phyloP scores from a whole-genome alignment of 805 yeast genomes.

The Wickerhamiella alocasiicola region DNA sequence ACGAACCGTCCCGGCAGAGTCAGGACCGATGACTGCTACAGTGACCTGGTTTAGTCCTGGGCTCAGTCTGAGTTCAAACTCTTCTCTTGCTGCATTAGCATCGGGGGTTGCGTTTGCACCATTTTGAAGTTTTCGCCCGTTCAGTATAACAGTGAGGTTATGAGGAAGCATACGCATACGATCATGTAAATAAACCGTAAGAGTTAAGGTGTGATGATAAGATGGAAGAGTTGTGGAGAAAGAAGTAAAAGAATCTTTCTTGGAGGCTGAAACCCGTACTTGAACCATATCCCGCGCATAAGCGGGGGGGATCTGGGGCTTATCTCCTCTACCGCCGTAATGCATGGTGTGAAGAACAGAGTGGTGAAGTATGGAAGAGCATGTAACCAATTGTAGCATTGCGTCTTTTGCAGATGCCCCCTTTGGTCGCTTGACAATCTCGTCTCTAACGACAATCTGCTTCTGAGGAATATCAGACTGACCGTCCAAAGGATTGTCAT shows the following conservation, averaged over 20 bases:
- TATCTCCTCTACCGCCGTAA: conserved; percentile 16
- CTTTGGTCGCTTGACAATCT: conserved; percentile 18
- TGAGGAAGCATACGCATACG: conserved; percentile 27
- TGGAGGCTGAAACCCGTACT: conserved; percentile 20
- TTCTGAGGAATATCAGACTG: too few relatives aligned
- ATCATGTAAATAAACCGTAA: conserved; percentile 35
- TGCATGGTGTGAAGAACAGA: conserved; percentile 6
- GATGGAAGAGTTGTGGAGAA: conserved; percentile 33
- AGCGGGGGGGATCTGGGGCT: conserved; percentile 14
- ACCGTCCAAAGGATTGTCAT: conserved; percentile 16
- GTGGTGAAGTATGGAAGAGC: conserved; percentile 15
- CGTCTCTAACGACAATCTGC: conserved; percentile 20
- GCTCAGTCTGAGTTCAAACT: conserved; percentile 25
- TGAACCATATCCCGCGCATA: conserved; percentile 21
- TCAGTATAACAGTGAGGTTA: conserved; percentile 24
- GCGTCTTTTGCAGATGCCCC: conserved; percentile 18
- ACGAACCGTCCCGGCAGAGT: conserved; percentile 18
- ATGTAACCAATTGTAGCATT: conserved; percentile 20
- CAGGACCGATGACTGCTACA: conserved; percentile 21
- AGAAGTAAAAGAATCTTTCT: conserved; percentile 18
- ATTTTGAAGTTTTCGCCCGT: conserved; percentile 22
- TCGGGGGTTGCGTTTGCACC: conserved; percentile 13
- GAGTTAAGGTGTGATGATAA: conserved; percentile 35
- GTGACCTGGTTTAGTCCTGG: conserved; percentile 30
- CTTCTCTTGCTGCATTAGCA: conserved; percentile 16